phyloP scores from a whole-genome alignment of 805 yeast species.

The Teunomyces pallodes region DNA sequence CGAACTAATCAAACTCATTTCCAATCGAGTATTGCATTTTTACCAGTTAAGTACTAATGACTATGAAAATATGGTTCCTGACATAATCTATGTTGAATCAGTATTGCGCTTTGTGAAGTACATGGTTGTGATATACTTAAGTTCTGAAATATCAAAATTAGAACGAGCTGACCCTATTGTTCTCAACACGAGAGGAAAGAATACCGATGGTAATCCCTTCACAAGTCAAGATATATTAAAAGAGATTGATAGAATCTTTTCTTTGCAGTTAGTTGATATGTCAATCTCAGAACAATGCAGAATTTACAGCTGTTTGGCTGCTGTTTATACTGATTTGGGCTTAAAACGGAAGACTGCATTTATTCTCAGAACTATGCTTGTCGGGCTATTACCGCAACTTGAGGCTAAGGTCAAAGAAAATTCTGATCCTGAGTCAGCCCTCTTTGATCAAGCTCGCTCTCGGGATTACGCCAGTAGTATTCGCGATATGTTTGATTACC shows the following conservation, averaged over 20 bases:
- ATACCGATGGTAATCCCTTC: constrained; percentile 13
- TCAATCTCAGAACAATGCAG: constrained; percentile 51
- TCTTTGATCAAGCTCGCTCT: constrained; percentile 3
- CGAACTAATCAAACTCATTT: constrained; percentile 31
- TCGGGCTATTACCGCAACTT: constrained; percentile 45
- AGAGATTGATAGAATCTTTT: constrained; percentile 35
- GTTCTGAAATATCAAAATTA: constrained; percentile 41
- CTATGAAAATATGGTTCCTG: constrained; percentile 78
- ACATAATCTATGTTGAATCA: constrained; percentile 70
- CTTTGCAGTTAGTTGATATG: constrained; percentile 34
- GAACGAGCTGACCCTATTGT: constrained; percentile 46
- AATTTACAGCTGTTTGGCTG: constrained; percentile 64
- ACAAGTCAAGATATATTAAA: constrained; percentile 40
- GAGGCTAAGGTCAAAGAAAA: constrained; percentile 9
- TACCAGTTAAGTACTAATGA: constrained; percentile 49
- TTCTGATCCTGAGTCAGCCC: constrained; percentile 1
- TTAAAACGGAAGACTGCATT: constrained; percentile 68
- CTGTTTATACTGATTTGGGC: constrained; percentile 59
- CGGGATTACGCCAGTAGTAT: constrained; percentile 19
- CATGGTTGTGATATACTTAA: constrained; percentile 50
- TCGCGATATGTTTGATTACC: constrained; percentile 43
- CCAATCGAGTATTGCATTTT: constrained; percentile 24
- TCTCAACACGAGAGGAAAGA: constrained; percentile 24
- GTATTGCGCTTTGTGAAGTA: constrained; percentile 62
- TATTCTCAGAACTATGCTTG: constrained; percentile 62